phyloP scores from a whole-genome alignment of 352 stramenopile genomes.

The Pythium brassicae region DNA sequence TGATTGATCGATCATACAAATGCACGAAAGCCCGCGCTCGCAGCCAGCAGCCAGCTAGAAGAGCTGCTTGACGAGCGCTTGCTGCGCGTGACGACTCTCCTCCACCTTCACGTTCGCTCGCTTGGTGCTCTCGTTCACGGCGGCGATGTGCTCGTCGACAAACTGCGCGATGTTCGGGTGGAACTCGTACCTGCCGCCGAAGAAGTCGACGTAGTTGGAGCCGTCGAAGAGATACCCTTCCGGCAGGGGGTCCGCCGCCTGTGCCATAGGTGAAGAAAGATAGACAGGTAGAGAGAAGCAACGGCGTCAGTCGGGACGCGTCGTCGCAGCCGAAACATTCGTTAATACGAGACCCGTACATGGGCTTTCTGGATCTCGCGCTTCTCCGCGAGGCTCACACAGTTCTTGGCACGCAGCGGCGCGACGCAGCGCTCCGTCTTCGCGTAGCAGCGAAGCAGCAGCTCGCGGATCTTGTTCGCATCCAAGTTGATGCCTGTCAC shows the following conservation, averaged over 20 bases:
- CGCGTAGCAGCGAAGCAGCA: constrained; percentile 60
- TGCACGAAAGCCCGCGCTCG: background rate
- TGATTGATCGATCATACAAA: background rate
- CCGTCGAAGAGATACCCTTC: constrained; percentile 73
- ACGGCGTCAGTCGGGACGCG: no score
- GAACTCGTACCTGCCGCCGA: constrained; percentile 67
- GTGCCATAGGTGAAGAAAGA: background rate
- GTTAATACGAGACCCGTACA: constrained; percentile 29
- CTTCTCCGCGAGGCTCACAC: constrained; percentile 57
- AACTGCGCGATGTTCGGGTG: constrained; percentile 67
- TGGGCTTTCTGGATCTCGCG: constrained; percentile 60
- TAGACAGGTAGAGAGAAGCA: background rate
- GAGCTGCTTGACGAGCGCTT: constrained; percentile 32
- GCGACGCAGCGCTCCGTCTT: constrained; percentile 30
- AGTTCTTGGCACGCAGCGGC: constrained; percentile 34
- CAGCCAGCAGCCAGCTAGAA: background rate
- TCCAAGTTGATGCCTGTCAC: constrained; percentile 46
- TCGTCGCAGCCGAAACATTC: no score
- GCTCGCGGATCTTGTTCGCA: constrained; percentile 32
- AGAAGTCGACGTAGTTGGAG: constrained; percentile 70
- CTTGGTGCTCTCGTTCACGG: constrained; percentile 34
- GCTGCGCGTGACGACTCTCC: constrained; percentile 42
- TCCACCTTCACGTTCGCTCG: constrained; percentile 44
- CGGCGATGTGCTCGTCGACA: constrained; percentile 51
- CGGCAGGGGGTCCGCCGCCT: constrained; percentile 64